Percentiles rank a stretch among this genome's conserved stretches.
Evolutionary conservation across 1,284 basidiomycete genomes (phyloP).

Genomic region (Butyriboletus appendiculatus): DNA sequence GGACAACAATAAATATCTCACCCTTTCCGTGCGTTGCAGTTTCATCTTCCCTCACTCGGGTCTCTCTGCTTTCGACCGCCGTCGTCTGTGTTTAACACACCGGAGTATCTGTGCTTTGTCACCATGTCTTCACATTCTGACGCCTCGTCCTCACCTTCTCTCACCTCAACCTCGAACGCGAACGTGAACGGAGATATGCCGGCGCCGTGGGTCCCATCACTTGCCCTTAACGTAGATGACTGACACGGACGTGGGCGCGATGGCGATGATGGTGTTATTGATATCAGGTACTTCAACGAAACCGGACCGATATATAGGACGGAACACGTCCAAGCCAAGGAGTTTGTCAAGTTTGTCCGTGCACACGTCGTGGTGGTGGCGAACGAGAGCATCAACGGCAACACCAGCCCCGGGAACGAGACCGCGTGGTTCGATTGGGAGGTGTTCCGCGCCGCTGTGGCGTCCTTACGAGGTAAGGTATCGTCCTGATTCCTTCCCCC

Average conservation of each 20-base stretch:
- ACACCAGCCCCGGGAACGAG: neutral
- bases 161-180: neutral
- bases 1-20: neutral
- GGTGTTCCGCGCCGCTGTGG: constrained; percentile 1
- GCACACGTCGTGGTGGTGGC: constrained; percentile 1
- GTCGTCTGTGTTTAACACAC: neutral
- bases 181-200: neutral
- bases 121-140: neutral
- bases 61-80: neutral
- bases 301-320: constrained; percentile 8
- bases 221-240: neutral
- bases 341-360: constrained; percentile 8
- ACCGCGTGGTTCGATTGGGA: constrained; percentile 6
- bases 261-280: neutral
- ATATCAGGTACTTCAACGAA: constrained; percentile 12
- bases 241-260: neutral
- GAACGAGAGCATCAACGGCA: neutral
- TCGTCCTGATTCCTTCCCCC: neutral
- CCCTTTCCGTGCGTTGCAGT: neutral
- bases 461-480: neutral
- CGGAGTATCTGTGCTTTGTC: too few species aligned
- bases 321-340: constrained; percentile 9
- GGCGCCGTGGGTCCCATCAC: neutral
- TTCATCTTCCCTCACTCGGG: neutral
- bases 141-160: neutral